Evolutionary conservation across 352 stramenopile genomes (phyloP), one percentile per base, ranked within the genome.

Genomic region (Phytophthora melonis): DNA sequence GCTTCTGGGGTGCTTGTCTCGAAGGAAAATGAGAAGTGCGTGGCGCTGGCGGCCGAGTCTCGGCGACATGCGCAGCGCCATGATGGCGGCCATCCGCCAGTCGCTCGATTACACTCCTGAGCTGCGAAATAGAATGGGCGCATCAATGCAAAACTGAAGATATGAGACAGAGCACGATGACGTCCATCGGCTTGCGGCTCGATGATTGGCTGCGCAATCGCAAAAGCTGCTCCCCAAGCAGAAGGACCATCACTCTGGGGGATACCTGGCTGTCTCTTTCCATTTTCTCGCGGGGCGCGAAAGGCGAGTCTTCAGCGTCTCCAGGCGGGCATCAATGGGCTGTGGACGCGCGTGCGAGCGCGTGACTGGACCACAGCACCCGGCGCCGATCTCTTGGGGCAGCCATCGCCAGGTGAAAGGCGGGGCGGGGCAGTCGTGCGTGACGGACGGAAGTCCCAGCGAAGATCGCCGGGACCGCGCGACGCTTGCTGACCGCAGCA

Each of bases 101-200:
- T n/a, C 36, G 18, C 43, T n/a, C 43, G 16, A 19, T 57, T 58
- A n/a, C n/a, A 43, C 14, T 5, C 11, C 36, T 57, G 43, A 66
- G 16, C 21, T 34, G 30, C 16, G 43, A 60, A 27, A 70, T 41
- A 49, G 30, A 39, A 34, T n/a, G 30, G 23, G 32, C 50, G 19
- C 23, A 3, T 59, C 53, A 21, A 16, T 62, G 49, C 49, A 77
- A 77, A 66, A 52, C 49, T 75, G 72, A 75, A 72, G 72, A 75
- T 75, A 66, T 71, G 61, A 74, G 68, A 74, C 68, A 74, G 52
- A 34, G 60, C 43, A 25, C 2, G 59, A 49, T 66, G 64, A 74
- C 53, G 65, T 25, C 0, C 52, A 32, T 19, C 5, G 6, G 7
- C 23, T 34, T 13, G 4, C 19, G 13, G 16, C n/a, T 0, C 43